A percentile compares a stretch with the other conserved stretches of the same genome.
phyloP scores from a whole-genome alignment of 176 grass and related monocot genomes.

The Zizania latifolia region DNA sequence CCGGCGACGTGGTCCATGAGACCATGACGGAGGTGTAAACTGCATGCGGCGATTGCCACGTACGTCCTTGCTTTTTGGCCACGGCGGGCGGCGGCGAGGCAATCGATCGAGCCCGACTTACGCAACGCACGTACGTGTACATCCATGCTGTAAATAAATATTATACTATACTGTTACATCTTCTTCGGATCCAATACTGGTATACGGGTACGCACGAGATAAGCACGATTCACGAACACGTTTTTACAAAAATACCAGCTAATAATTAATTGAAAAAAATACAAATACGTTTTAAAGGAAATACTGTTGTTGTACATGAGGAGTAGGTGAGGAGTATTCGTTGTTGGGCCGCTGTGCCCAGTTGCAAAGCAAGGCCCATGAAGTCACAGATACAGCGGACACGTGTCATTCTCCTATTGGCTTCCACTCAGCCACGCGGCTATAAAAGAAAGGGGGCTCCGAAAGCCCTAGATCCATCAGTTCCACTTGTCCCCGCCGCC shows the following conservation, averaged over 20 bases:
- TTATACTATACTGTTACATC: no score
- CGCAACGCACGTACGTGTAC: background rate
- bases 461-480: background rate
- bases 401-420: background rate
- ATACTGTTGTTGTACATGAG: background rate
- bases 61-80: background rate
- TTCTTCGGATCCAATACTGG: no score
- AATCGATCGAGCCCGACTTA: background rate
- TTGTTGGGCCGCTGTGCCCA: background rate
- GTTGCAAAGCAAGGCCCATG: background rate
- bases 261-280: no score
- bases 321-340: no score
- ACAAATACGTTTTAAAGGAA: no score
- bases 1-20: background rate
- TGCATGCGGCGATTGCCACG: background rate
- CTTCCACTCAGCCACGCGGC: fast-evolving
- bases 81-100: background rate
- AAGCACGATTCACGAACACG: no score
- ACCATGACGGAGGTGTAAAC: background rate
- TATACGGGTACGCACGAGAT: no score
- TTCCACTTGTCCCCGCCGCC: background rate
- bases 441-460: background rate
- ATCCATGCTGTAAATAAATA: no score
- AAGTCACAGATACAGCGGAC: no score
- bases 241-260: no score